A percentile compares a stretch with the other conserved stretches of the same genome.
These are phyloP conservation scores for Mycena chlorophos DNA, from an alignment of 768 basidiomycete genomes.

Conservation along the genomic window DNA sequence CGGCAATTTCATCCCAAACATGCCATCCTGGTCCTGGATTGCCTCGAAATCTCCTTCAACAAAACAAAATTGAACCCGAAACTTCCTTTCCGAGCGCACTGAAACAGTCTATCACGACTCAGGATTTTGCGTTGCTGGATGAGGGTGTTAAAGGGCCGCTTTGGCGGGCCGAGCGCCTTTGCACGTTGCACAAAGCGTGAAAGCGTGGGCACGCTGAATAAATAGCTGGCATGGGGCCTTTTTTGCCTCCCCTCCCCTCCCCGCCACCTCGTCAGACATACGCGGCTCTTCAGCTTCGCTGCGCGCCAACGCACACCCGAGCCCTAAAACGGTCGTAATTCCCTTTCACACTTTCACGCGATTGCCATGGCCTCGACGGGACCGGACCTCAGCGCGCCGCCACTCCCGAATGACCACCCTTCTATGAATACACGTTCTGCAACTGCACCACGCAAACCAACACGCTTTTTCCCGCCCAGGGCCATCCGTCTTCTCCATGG, in stretches of 20 bases:
- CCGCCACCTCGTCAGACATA: too few relatives aligned
- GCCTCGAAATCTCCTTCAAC: neutral
- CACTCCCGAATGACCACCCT: neutral
- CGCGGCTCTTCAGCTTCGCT: too few relatives aligned
- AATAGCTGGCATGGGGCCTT: too few relatives aligned
- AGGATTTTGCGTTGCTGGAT: neutral
- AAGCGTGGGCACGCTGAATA: too few relatives aligned
- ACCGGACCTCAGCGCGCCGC: neutral
- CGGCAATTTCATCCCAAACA: neutral
- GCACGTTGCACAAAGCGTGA: neutral
- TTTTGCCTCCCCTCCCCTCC: too few relatives aligned
- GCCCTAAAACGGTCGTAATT: neutral
- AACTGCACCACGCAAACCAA: neutral
- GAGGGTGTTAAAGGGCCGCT: neutral
- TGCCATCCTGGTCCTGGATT: neutral
- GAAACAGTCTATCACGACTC: neutral
- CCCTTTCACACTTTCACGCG: neutral
- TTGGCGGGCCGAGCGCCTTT: neutral
- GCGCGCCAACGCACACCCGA: neutral
- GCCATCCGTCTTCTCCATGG: neutral
- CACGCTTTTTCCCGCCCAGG: neutral
- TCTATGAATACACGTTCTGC: neutral
- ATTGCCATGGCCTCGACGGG: neutral
- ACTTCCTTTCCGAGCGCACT: neutral
- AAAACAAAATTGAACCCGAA: neutral